Evolutionary conservation across 306 rosid species (phyloP).

Genomic region (Cucumis melo): DNA sequence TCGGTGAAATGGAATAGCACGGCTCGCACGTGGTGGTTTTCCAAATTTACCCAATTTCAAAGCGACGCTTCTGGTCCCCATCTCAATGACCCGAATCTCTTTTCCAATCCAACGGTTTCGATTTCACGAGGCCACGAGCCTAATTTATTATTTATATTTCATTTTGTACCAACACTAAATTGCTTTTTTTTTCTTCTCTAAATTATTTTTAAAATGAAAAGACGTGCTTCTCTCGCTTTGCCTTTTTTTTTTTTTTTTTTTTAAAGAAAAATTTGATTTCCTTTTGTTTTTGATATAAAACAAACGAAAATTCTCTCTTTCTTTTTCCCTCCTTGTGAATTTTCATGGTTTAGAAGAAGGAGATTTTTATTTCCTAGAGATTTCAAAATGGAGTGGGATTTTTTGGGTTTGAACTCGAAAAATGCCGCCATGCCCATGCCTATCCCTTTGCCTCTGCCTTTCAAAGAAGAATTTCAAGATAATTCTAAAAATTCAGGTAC

Average conservation of each 20-base stretch:
- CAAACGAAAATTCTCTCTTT: not conserved
- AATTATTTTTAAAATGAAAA: not conserved
- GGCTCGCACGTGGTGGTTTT: slow-evolving; percentile 32
- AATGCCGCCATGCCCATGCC: slow-evolving; percentile 10
- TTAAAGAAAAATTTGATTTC: not conserved
- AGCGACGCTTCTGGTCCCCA: slow-evolving; percentile 19
- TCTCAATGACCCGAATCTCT: slow-evolving; percentile 4
- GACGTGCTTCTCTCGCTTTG: not conserved
- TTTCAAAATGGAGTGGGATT: slow-evolving; percentile 54
- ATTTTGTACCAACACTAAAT: not conserved
- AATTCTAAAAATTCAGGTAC: slow-evolving; percentile 39
- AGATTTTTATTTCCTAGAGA: not conserved
- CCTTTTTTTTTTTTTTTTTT: not conserved
- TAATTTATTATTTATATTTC: not conserved
- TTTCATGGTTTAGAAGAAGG: not conserved
- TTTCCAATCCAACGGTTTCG: slow-evolving; percentile 21
- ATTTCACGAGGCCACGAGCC: not conserved
- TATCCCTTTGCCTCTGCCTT: not conserved
- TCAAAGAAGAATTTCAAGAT: slow-evolving; percentile 25
- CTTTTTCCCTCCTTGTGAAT: not conserved
- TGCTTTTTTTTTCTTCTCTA: not conserved
- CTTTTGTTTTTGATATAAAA: not conserved
- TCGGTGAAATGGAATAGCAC: not conserved
- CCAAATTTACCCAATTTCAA: slow-evolving; percentile 9
- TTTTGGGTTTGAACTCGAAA: slow-evolving; percentile 44